Base-by-base conservation (phyloP, 2,329 filamentous ascomycete species). In the Coniella vitis region DNA sequence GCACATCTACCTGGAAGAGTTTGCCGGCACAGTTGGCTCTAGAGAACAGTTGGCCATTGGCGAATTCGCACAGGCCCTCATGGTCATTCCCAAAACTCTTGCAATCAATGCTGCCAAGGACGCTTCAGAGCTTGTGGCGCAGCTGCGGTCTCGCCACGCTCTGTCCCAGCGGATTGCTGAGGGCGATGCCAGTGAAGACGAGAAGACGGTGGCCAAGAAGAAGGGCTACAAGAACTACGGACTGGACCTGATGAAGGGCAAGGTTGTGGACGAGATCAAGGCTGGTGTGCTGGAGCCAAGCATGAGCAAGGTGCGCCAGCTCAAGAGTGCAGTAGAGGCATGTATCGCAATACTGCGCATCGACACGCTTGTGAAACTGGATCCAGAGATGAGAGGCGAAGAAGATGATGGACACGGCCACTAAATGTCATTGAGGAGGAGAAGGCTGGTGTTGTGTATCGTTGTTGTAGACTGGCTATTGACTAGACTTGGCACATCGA, bases 191-290 rank as follows among this genome's bases (percentile, higher is more conserved):
- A 83, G 81, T 58, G 87, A 91, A 67, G 86, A 95, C 61, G 89
- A 93, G 68, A 95, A 94, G 77, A 83, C 83, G 46, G 77, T 93
- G 51, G 89, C 90, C 42, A 89, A 88, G 69, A 93, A 91, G 73
- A 96, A 95, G 82, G 87, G 87, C 60, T 98, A 97, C 77, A 93
- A 91, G 74, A 98, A 98, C 77, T 98, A 98, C 68, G 93, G 93
- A 44, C 75, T 98, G 51, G 94, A 98, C 68, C 74, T 98, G 61
- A 76, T 76, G 49, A 90, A 87, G 66, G 93, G 93, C 58, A 91
- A 89, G 66, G 88, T 97, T 51, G 84, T 90, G 48, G 93, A 98
- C 68, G 84, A 89, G 72, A 75, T 98, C 62, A 97, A 97, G 79
- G 84, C 88, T 12, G 93, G 93, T 63, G 90, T 98, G 54, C 69